phyloP scores from a whole-genome alignment of 139 green algal genomes.

The Chlorella sp. region DNA sequence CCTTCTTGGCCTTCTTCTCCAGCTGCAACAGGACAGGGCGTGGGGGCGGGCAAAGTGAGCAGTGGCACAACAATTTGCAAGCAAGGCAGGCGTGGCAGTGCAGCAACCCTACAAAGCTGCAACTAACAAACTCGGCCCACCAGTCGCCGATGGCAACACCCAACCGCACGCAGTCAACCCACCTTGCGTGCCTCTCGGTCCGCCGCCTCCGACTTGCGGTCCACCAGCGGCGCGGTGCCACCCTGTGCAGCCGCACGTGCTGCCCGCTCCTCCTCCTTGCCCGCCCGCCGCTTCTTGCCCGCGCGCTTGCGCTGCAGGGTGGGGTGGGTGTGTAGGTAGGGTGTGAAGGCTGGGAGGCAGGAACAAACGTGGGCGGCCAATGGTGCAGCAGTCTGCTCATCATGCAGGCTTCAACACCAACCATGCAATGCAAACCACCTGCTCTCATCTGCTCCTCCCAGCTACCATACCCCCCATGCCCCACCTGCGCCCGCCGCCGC shows the following conservation, averaged over 20 bases:
- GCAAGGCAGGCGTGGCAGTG: background rate
- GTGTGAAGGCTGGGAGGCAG: background rate
- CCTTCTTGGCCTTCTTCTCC: constrained; percentile 15
- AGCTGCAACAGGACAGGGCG: background rate
- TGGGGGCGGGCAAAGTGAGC: background rate
- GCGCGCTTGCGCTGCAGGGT: constrained; percentile 70
- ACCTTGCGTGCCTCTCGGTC: constrained; percentile 30
- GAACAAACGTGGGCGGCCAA: no score
- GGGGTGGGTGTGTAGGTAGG: background rate
- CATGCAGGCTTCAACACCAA: no score
- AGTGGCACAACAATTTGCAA: background rate
- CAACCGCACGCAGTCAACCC: background rate
- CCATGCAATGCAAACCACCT: no score
- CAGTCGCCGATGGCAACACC: no score
- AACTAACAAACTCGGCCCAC: no score
- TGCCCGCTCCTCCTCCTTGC: constrained; percentile 43
- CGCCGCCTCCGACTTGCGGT: constrained; percentile 59
- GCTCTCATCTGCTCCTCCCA: background rate
- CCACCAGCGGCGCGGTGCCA: constrained; percentile 50
- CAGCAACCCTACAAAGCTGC: no score
- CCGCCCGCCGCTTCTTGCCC: constrained; percentile 57
- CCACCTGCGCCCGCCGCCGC: constrained; percentile 57
- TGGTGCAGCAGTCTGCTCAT: no score
- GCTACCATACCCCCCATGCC: background rate
- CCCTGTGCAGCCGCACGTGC: constrained; percentile 41